phyloP scores from a whole-genome alignment of 148 eudicot species.

The Persicaria tinctoria region DNA sequence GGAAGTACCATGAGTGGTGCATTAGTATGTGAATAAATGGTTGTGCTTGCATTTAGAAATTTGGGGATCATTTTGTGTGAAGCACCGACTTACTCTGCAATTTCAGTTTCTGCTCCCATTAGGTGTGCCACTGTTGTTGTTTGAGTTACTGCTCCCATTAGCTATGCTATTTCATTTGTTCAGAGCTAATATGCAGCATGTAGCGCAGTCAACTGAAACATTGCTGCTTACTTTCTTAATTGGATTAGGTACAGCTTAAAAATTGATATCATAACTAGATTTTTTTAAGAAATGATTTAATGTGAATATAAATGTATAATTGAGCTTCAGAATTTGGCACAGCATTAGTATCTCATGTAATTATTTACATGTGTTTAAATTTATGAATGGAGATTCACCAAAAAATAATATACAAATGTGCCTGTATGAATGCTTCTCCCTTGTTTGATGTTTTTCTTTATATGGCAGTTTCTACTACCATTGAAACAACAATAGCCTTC shows the following conservation, averaged over 20 bases:
- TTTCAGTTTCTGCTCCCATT: constrained; percentile 1
- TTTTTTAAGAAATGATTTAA: neutral
- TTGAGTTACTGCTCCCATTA: constrained; percentile 66
- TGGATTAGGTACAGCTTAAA: constrained; percentile 52
- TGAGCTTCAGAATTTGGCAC: neutral
- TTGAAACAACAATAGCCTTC: constrained; percentile 72
- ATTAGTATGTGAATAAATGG: constrained; percentile 54
- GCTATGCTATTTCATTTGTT: constrained; percentile 75
- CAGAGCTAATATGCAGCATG: constrained; percentile 70
- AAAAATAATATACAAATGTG: neutral
- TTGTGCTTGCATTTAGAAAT: constrained; percentile 86
- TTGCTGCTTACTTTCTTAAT: constrained; percentile 69
- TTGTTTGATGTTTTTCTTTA: constrained; percentile 1
- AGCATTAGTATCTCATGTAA: neutral
- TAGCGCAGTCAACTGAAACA: constrained; percentile 62
- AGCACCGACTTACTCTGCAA: constrained; percentile 65
- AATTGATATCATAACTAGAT: neutral
- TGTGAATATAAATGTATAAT: neutral
- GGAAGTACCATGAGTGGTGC: constrained; percentile 89
- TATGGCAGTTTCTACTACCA: constrained; percentile 62
- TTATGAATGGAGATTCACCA: neutral
- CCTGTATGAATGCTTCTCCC: neutral
- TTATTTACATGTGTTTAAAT: neutral
- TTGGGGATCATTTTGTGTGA: constrained; percentile 74
- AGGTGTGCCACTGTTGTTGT: neutral